phyloP scores from a whole-genome alignment of 352 stramenopile genomes.

The Phytophthora lateralis region DNA sequence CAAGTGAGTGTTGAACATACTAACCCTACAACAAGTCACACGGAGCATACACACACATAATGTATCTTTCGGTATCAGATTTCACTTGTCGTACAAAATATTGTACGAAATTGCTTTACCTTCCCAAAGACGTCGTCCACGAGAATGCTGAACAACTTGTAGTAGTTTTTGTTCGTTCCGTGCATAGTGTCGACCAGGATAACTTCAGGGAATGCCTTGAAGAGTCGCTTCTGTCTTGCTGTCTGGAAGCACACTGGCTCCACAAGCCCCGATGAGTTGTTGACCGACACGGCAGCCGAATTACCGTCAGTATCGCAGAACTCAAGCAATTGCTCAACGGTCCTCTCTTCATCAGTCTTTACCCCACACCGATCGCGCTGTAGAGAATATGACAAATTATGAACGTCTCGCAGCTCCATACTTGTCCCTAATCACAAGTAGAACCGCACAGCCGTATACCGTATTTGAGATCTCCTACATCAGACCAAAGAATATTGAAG shows the following conservation, averaged over 20 bases:
- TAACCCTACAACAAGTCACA: conserved; percentile 6
- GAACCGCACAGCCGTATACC: too few relatives aligned
- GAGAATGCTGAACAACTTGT: conserved; percentile 25
- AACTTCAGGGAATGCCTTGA: conserved; percentile 25
- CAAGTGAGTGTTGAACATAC: conserved; percentile 20
- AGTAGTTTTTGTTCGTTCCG: conserved; percentile 10
- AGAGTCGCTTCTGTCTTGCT: conserved; percentile 4
- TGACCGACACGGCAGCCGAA: background rate
- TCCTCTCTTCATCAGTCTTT: conserved; percentile 7
- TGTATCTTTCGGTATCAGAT: too few relatives aligned
- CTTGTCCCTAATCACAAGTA: conserved; percentile 6
- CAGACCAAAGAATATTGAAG: background rate
- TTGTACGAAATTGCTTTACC: background rate
- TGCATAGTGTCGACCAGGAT: conserved; percentile 11
- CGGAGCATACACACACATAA: too few relatives aligned
- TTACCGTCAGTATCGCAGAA: conserved; percentile 13
- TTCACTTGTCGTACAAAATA: background rate
- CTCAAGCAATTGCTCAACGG: conserved; percentile 10
- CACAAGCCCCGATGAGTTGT: conserved; percentile 16
- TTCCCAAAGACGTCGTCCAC: conserved; percentile 20
- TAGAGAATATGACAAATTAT: conserved; percentile 1
- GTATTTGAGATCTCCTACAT: background rate
- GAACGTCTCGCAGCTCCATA: conserved; percentile 13
- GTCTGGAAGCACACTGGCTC: conserved; percentile 19
- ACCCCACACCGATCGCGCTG: background rate